These are phyloP conservation scores for Aureobasidium mangrovei DNA, from an alignment of 2,329 filamentous ascomycete genomes.

Conservation along the genomic window DNA sequence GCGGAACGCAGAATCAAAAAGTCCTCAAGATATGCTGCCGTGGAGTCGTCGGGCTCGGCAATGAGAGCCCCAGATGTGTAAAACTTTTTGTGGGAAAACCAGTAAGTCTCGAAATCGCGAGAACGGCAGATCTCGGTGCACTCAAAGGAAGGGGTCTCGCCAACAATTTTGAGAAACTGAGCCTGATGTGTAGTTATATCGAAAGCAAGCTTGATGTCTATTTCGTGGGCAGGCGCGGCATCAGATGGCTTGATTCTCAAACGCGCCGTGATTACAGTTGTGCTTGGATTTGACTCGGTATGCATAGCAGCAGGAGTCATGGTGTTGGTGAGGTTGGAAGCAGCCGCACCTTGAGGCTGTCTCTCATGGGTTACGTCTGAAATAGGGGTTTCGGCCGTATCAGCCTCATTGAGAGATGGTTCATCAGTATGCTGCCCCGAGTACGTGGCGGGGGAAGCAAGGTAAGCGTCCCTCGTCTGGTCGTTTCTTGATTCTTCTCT, in stretches of 20 bases:
- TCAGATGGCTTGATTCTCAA: background rate
- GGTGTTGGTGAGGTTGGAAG: background rate
- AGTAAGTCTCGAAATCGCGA: slow-evolving; percentile 11
- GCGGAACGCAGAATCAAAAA: slow-evolving; percentile 19
- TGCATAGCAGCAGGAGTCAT: background rate
- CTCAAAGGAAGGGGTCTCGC: background rate
- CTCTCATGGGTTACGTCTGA: too few relatives aligned
- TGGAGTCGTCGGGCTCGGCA: background rate
- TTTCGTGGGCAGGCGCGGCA: background rate
- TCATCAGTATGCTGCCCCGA: too few relatives aligned
- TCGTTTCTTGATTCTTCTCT: background rate
- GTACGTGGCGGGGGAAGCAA: too few relatives aligned
- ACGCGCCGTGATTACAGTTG: background rate
- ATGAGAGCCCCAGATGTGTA: background rate
- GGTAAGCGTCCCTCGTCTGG: background rate
- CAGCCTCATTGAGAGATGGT: too few relatives aligned
- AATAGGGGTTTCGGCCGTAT: too few relatives aligned
- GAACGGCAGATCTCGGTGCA: background rate
- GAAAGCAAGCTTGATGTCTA: background rate
- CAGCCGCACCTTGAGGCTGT: too few relatives aligned
- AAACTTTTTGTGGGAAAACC: background rate
- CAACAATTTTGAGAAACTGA: background rate
- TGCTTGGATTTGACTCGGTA: too few relatives aligned
- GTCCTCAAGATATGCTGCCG: slow-evolving; percentile 16
- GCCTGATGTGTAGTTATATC: background rate